phyloP scores from a whole-genome alignment of 768 basidiomycete species.

The Clavulina sp. region DNA sequence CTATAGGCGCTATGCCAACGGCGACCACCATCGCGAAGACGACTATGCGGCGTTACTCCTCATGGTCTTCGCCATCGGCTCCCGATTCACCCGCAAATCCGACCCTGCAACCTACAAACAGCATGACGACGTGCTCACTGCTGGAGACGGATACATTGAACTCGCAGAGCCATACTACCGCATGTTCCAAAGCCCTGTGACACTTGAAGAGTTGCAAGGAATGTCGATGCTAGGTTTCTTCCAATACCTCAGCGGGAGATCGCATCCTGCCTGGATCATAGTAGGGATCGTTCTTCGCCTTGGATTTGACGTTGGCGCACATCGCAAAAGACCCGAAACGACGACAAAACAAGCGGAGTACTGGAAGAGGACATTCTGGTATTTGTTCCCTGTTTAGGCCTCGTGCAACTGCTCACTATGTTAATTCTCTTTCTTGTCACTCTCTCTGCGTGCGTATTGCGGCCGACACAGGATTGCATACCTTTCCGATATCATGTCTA shows the following conservation, averaged over 20 bases:
- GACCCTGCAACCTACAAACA: neutral
- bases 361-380: conserved; percentile 8
- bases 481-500: neutral
- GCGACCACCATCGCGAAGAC: neutral
- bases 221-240: neutral
- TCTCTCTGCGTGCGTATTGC: too few relatives aligned
- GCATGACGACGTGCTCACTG: neutral
- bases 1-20: neutral
- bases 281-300: conserved; percentile 3
- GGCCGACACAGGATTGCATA: neutral
- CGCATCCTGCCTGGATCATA: neutral
- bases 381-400: neutral
- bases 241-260: neutral
- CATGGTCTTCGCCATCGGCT: conserved; percentile 5
- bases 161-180: neutral
- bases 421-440: neutral
- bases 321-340: neutral
- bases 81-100: conserved; percentile 3
- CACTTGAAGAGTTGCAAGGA: neutral
- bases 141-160: conserved; percentile 1
- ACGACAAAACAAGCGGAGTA: conserved; percentile 1
- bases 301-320: conserved; percentile 1
- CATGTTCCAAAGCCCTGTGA: neutral
- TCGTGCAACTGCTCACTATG: neutral
- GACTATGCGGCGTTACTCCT: neutral